These are phyloP conservation scores for Bipolaris bicolor DNA, from an alignment of 2,329 filamentous ascomycete genomes.

Conservation along the genomic window DNA sequence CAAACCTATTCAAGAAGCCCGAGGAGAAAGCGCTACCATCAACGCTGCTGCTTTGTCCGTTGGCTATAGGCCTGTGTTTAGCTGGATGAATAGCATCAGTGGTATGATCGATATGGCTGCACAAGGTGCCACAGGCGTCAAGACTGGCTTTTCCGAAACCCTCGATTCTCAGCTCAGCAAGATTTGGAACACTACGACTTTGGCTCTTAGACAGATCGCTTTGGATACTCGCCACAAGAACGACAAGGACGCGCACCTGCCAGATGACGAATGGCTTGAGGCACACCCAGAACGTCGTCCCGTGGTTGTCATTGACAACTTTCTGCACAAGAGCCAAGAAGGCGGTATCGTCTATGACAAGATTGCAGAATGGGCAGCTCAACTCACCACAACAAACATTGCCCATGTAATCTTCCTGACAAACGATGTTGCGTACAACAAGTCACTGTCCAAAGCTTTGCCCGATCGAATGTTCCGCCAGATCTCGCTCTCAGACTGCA, in stretches of 20 bases:
- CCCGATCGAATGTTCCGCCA: conserved; percentile 91
- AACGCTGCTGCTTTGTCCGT: conserved; percentile 79
- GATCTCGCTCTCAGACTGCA: conserved; percentile 83
- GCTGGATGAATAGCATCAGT: conserved; percentile 93
- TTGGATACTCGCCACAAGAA: conserved; percentile 71
- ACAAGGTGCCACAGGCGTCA: conserved; percentile 91
- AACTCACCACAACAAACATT: conserved; percentile 82
- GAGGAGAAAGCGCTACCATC: conserved; percentile 86
- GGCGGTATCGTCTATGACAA: conserved; percentile 58
- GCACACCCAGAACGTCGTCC: conserved; percentile 83
- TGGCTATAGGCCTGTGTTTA: conserved; percentile 91
- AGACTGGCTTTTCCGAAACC: conserved; percentile 92
- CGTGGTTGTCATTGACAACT: conserved; percentile 90
- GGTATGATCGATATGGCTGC: conserved; percentile 91
- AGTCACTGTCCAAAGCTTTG: conserved; percentile 82
- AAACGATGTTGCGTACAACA: conserved; percentile 85
- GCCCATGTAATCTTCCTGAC: conserved; percentile 96
- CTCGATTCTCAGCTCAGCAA: conserved; percentile 87
- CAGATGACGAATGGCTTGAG: conserved; percentile 87
- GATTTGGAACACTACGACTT: conserved; percentile 83
- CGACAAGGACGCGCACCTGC: conserved; percentile 74
- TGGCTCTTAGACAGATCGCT: conserved; percentile 78
- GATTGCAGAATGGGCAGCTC: conserved; percentile 82
- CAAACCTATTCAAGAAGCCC: conserved; percentile 88
- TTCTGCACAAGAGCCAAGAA: conserved; percentile 73